Percentiles rank a stretch among this genome's conserved stretches.
phyloP scores from a whole-genome alignment of 768 basidiomycete genomes.

The Crepidotus variabilis region DNA sequence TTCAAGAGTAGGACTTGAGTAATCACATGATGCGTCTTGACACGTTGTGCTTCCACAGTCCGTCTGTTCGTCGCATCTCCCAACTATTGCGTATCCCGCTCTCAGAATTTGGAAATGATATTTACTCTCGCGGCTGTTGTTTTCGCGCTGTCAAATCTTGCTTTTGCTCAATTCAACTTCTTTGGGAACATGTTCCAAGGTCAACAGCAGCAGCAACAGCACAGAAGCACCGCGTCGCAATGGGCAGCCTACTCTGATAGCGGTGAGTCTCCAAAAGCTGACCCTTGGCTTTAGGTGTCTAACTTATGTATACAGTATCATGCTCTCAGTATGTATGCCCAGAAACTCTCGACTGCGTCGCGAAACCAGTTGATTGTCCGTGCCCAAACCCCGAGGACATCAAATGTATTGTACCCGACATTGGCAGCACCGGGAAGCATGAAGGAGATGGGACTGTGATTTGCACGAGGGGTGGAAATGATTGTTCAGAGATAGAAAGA shows the following conservation, averaged over 20 bases:
- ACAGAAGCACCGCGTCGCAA: slow-evolving; percentile 50
- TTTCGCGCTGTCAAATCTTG: slow-evolving; percentile 30
- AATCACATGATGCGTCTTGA: not conserved
- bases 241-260: slow-evolving; percentile 65
- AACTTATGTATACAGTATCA: slow-evolving; percentile 39
- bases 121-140: slow-evolving; percentile 23
- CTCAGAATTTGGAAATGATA: not conserved
- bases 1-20: no score
- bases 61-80: no score
- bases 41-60: not conserved
- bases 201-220: slow-evolving; percentile 57
- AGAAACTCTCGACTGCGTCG: slow-evolving; percentile 66
- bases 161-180: slow-evolving; percentile 69
- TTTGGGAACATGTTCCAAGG: slow-evolving; percentile 75
- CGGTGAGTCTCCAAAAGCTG: slow-evolving; percentile 30
- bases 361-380: slow-evolving; percentile 62
- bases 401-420: slow-evolving; percentile 72
- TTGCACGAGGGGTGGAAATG: slow-evolving; percentile 64
- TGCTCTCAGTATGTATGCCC: slow-evolving; percentile 79
- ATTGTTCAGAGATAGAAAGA: slow-evolving; percentile 59
- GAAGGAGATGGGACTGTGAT: slow-evolving; percentile 59
- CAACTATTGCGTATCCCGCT: no score
- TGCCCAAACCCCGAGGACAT: slow-evolving; percentile 76
- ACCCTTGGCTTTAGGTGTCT: not conserved
- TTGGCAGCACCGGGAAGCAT: slow-evolving; percentile 5